These are phyloP conservation scores for Zychaea mexicana DNA, from an alignment of 371 early-diverging fungal genomes.

Conservation along the genomic window DNA sequence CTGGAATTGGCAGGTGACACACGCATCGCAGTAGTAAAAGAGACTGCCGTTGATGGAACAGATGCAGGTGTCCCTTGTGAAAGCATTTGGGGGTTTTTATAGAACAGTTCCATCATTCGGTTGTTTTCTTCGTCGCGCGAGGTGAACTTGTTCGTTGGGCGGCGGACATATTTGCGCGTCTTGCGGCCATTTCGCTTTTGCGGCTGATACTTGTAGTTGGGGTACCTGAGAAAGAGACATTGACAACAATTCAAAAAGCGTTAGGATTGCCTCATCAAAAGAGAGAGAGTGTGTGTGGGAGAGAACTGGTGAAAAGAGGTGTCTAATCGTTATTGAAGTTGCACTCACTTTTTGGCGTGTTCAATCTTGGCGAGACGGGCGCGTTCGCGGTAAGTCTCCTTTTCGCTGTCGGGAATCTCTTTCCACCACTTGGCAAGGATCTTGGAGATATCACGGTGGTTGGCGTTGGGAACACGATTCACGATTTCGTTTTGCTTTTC, in stretches of 20 bases:
- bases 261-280: too few species aligned
- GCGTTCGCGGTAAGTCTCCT: slow-evolving; percentile 57
- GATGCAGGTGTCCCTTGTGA: too few species aligned
- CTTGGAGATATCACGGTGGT: slow-evolving; percentile 69
- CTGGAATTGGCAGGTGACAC: too few species aligned
- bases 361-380: slow-evolving; percentile 59
- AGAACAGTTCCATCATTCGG: slow-evolving; percentile 11
- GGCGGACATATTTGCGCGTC: slow-evolving; percentile 18
- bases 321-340: too few species aligned
- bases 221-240: slow-evolving; percentile 22
- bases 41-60: too few species aligned
- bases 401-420: slow-evolving; percentile 52
- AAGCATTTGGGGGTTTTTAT: slow-evolving; percentile 9
- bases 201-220: slow-evolving; percentile 25
- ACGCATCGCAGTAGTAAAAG: too few species aligned
- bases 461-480: slow-evolving; percentile 53
- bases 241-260: too few species aligned
- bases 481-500: slow-evolving; percentile 68
- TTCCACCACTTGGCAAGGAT: slow-evolving; percentile 74
- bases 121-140: slow-evolving; percentile 14
- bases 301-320: too few species aligned
- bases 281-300: too few species aligned
- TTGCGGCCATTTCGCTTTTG: slow-evolving; percentile 6
- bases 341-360: slow-evolving; percentile 35
- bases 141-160: slow-evolving; percentile 7